Base-by-base conservation (phyloP, 176 grass and related monocot genomes). In the Aegilops tauschii region DNA sequence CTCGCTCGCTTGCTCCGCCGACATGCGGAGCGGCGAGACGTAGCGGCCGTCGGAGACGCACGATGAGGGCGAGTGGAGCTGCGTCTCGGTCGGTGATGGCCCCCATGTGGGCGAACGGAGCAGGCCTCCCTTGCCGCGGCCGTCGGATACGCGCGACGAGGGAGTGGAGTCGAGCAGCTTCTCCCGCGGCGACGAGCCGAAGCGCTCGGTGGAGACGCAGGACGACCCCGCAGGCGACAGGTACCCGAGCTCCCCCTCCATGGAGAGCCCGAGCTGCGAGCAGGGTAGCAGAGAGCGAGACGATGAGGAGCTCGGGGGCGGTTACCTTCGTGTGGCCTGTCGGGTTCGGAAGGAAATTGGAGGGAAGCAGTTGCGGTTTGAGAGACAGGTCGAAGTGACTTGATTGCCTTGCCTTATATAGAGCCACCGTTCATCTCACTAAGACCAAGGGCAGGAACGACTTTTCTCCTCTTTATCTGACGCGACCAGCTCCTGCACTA, bases 321-420 rank as follows among this genome's bases (percentile, higher is more conserved):
- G 81, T 83, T 85, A 84, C 85, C 81, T 69, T 84, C 36, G 16
- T 39, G n/a, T 73, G 17, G 23, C 54, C 56, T 49, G 61, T 61
- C 39, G 61, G 29, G n/a, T 30, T 77, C 52, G 62, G 62, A 36
- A 80, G 61, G 61, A 49, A 81, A 81, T 50, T 91, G 86, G 90
- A 88, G 86, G 90, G 90, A 85, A 88, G 82, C 8, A 47, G 50
- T 69, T 52, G 77, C 49, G 2, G 21, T 80, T 91, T 88, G 71
- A 76, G 71, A 76, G 71, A 76, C 58, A 13, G 70, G 70, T 3
- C 11, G 3, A 86, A 69, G 14, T 79, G 63, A 59, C 84, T 59
- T 67, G 89, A 84, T 37, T 91, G 67, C 28, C 35, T 54, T 37
- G 31, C 42, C 28, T 91, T 84, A 68, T 81, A 84, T 84, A 84